phyloP scores from a whole-genome alignment of 495 filamentous ascomycete species.

The Thermochaetoides thermophila region DNA sequence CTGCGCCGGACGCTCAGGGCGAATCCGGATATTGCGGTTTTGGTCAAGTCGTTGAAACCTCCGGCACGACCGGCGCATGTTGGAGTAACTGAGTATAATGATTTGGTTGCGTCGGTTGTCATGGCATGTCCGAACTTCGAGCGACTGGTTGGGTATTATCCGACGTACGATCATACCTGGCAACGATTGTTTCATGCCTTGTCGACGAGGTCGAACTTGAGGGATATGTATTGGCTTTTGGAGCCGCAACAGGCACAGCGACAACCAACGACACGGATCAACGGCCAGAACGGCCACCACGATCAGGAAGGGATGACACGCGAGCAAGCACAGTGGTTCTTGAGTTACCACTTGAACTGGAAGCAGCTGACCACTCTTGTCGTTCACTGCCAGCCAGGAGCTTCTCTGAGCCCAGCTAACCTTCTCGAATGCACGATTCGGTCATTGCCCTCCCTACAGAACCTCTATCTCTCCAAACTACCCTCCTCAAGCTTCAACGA shows the following conservation, averaged over 20 bases:
- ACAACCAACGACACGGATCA: slow-evolving; percentile 8
- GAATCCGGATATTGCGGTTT: slow-evolving; percentile 51
- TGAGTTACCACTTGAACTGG: slow-evolving; percentile 60
- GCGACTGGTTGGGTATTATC: slow-evolving; percentile 52
- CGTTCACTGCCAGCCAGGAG: slow-evolving; percentile 50
- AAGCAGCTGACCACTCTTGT: slow-evolving; percentile 55
- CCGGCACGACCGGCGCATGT: slow-evolving; percentile 43
- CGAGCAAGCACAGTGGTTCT: slow-evolving; percentile 47
- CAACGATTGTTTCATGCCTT: slow-evolving; percentile 65
- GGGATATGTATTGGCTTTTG: slow-evolving; percentile 70
- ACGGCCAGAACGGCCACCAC: slow-evolving; percentile 1
- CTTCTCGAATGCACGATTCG: slow-evolving; percentile 53
- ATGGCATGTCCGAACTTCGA: slow-evolving; percentile 81
- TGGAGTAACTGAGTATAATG: slow-evolving; percentile 47
- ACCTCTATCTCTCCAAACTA: slow-evolving; percentile 63
- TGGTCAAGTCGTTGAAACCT: slow-evolving; percentile 62
- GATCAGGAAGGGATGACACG: slow-evolving; percentile 38
- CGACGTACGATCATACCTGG: slow-evolving; percentile 55
- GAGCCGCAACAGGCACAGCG: slow-evolving; percentile 24
- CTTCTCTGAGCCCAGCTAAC: slow-evolving; percentile 47
- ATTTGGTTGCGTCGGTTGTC: slow-evolving; percentile 63
- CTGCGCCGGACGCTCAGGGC: slow-evolving; percentile 62
- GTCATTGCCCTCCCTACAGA: slow-evolving; percentile 50
- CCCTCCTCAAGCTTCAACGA: slow-evolving; percentile 61
- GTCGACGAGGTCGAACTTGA: slow-evolving; percentile 56